Conservation (phyloP, 805 yeast species). For the Metschnikowia dekortorum region DNA sequence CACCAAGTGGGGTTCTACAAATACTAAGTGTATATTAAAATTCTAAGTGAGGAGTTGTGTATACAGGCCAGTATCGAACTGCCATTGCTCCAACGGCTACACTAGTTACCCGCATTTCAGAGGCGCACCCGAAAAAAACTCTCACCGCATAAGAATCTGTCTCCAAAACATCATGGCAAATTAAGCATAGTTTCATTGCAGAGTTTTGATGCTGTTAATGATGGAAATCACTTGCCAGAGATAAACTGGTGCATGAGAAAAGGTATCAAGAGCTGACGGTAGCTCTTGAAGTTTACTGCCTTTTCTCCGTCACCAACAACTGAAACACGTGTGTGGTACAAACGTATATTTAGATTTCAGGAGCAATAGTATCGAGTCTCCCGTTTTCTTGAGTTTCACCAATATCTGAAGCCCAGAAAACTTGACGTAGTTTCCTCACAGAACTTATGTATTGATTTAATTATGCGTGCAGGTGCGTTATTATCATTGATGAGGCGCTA, state of each 20-base stretch:
- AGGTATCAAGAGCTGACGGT: constrained; percentile 20
- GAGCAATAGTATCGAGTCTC: no score
- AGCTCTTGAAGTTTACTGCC: constrained; percentile 17
- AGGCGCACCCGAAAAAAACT: background rate
- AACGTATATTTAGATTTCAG: background rate
- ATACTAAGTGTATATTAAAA: background rate
- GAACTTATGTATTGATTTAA: background rate
- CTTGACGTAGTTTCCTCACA: background rate
- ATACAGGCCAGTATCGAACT: background rate
- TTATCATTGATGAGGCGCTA: background rate
- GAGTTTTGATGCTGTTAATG: constrained; percentile 33
- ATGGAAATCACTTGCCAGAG: constrained; percentile 44
- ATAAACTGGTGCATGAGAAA: constrained; percentile 22
- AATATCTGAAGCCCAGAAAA: background rate
- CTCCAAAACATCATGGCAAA: constrained; percentile 25
- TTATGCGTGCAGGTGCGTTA: constrained; percentile 1
- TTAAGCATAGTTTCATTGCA: constrained; percentile 46
- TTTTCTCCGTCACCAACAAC: constrained; percentile 2
- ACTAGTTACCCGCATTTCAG: constrained; percentile 11
- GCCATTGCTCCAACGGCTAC: background rate
- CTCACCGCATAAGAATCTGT: background rate
- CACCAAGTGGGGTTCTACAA: constrained; percentile 8
- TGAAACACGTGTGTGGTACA: background rate
- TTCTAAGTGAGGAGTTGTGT: background rate
- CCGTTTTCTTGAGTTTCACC: no score